Base-by-base conservation (phyloP, 2,329 filamentous ascomycete genomes). In the Fusarium guadeloupense region DNA sequence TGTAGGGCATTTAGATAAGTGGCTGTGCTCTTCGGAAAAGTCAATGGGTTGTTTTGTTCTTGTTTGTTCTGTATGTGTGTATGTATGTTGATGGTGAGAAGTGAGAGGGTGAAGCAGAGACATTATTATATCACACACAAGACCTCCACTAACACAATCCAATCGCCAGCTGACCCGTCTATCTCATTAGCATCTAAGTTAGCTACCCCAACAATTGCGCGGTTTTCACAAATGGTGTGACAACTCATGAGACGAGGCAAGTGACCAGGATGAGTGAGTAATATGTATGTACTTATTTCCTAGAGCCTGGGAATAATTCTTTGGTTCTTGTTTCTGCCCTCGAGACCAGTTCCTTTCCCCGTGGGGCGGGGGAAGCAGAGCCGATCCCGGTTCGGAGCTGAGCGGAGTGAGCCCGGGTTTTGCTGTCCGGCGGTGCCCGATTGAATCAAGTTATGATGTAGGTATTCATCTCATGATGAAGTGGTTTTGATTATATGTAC, bases 221-320 rank as follows among this genome's bases (percentile, higher is more conserved):
- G 46, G 46, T 49, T 62, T 62, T 43, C 47, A 53, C 44, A 41
- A 56, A 52, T 69, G 67, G 67, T 56, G 46, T 67, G 67, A 69
- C 55, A 43, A 20, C 41, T 44, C 25, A 53, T 33, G 46, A 53
- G 31, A 53, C 30, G 46, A 53, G 31, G 35, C 33, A 13, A 53
- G 26, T 10, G 35, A 13, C 26, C 28, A 14, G 17, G 20, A 28
- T 33, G 33, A 26, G 38, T 17, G 31, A 55, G 28, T 20, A 42
- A 35, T 14, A 9, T n/a, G n/a, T n/a, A n/a, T n/a, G n/a, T n/a
- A n/a, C n/a, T 12, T 33, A 6, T 33, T 33, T n/a, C 30, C n/a
- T 14, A 6, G 30, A 33, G 6, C 26, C 23, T 23, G 31, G 26
- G 19, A 39, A 13, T 13, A 30, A 30, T 30, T 13, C 7, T 30